A percentile compares a stretch with the other conserved stretches of the same genome.
These are phyloP conservation scores for Stereum hirsutum DNA, from an alignment of 1,284 basidiomycete species.

Conservation along the genomic window DNA sequence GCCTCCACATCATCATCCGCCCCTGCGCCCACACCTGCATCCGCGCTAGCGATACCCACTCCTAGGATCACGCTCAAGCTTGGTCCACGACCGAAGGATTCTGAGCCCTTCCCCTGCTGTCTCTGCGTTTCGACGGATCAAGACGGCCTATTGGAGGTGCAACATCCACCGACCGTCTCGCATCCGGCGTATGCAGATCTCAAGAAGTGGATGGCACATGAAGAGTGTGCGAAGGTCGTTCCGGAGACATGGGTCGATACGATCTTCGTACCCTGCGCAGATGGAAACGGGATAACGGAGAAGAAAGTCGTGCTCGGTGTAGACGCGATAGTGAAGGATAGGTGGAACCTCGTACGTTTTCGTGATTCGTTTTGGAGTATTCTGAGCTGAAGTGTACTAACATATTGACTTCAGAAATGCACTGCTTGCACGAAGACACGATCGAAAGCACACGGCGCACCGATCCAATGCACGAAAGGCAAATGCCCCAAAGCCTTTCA, in stretches of 20 bases:
- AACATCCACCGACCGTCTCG: constrained; percentile 45
- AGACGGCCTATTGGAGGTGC: constrained; percentile 59
- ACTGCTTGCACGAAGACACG: constrained; percentile 65
- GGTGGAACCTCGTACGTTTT: constrained; percentile 78
- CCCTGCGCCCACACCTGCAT: constrained; percentile 6
- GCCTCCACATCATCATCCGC: background rate
- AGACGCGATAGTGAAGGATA: constrained; percentile 77
- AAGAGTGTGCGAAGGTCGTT: constrained; percentile 66
- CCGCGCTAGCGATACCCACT: constrained; percentile 28
- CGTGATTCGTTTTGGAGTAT: background rate
- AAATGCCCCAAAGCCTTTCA: constrained; percentile 93
- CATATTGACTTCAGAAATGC: constrained; percentile 76
- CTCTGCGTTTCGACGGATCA: constrained; percentile 61
- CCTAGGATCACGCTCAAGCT: constrained; percentile 59
- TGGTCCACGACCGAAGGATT: constrained; percentile 47
- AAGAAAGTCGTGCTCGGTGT: constrained; percentile 67
- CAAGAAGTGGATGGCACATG: constrained; percentile 61
- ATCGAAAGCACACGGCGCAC: constrained; percentile 74
- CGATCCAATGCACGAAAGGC: constrained; percentile 90
- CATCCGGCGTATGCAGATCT: constrained; percentile 27
- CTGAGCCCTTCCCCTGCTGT: constrained; percentile 64
- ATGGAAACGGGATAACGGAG: constrained; percentile 22
- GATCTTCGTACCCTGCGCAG: constrained; percentile 27
- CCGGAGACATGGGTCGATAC: constrained; percentile 85
- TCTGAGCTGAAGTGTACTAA: constrained; percentile 6